Base-by-base conservation (phyloP, 2,329 filamentous ascomycete species). In the Aspergillus candidus region DNA sequence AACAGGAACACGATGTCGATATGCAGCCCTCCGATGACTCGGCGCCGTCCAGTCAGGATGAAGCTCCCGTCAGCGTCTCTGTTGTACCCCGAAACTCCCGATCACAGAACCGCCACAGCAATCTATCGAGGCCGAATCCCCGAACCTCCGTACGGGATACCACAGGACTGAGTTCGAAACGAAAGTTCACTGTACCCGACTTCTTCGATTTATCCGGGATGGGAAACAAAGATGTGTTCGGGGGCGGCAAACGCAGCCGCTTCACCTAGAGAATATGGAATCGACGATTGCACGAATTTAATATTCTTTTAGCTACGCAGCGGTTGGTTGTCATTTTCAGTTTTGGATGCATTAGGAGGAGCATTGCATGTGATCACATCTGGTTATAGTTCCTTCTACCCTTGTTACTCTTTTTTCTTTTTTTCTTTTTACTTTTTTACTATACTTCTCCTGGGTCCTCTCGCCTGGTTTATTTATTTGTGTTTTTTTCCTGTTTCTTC, bases 201-300 rank as follows among this genome's bases (percentile, higher is more conserved):
- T 74, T 74, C 51, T 75, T 75, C 47, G 72, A 75, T 49, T 52
- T 75, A 14, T 72, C 71, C 2, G 70, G 65, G 37, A 52, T 73
- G 39, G 65, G 67, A 13, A 69, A 69, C 37, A 61, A 64, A 45
- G 72, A 75, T 52, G 59, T 62, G 32, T 63, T 63, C 48, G 69
- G 69, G 45, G 67, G 70, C n/a, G 66, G 66, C 37, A 75, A 75
- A 60, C 65, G 71, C 38, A 68, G 72, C 32, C 68, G 72, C 39
- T 69, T 72, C 50, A 63, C 62, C 53, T 73, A 63, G 60, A 47
- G 30, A 43, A 53, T 55, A 58, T 51, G 52, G 53, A 49, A 48
- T 61, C 53, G 57, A 62, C 50, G 57, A 63, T 49, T 43, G 54
- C 57, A 65, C 57, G 62, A 64, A 53, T 49, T 43, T 57, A 44